Percentiles rank a stretch among this genome's conserved stretches.
These are phyloP conservation scores for Paraconiothyrium sp. DNA, from an alignment of 2,329 filamentous ascomycete genomes.

Conservation along the genomic window DNA sequence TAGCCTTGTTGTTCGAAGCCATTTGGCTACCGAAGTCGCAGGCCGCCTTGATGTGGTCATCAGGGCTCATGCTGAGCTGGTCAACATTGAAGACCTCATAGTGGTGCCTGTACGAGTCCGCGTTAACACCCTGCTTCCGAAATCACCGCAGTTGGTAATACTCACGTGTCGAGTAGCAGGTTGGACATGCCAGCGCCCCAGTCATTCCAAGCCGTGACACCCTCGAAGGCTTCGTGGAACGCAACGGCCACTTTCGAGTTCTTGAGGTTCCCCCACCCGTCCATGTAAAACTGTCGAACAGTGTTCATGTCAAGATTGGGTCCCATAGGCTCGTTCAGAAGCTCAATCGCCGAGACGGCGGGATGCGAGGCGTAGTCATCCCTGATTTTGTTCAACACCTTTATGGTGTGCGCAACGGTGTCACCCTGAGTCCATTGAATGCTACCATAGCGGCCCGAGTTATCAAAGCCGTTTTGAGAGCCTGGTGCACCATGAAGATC, in stretches of 20 bases:
- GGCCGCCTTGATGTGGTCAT: conserved; percentile 53
- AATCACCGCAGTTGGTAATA: background rate
- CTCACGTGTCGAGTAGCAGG: conserved; percentile 54
- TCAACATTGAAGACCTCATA: conserved; percentile 58
- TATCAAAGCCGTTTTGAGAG: conserved; percentile 75
- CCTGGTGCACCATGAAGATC: conserved; percentile 73
- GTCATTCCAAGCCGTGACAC: conserved; percentile 55
- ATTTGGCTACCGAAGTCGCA: conserved; percentile 58
- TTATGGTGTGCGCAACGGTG: conserved; percentile 52
- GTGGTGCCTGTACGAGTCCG: conserved; percentile 43
- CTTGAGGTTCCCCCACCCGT: conserved; percentile 58
- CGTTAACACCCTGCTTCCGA: background rate
- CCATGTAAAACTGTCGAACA: conserved; percentile 58
- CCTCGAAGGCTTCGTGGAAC: conserved; percentile 60
- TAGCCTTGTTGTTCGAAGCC: conserved; percentile 57
- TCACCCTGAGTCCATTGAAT: conserved; percentile 59
- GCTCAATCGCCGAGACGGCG: conserved; percentile 57
- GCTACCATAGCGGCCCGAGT: conserved; percentile 64
- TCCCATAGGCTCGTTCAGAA: conserved; percentile 60
- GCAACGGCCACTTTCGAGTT: conserved; percentile 54
- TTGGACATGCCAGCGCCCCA: conserved; percentile 57
- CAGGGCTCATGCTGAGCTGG: conserved; percentile 48
- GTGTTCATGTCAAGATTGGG: conserved; percentile 53
- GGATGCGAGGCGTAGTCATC: conserved; percentile 57
- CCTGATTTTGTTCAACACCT: conserved; percentile 57